Percentiles rank a stretch among this genome's conserved stretches.
Evolutionary conservation across 306 rosid genomes (phyloP).

Genomic region (Glycine tomentella): DNA sequence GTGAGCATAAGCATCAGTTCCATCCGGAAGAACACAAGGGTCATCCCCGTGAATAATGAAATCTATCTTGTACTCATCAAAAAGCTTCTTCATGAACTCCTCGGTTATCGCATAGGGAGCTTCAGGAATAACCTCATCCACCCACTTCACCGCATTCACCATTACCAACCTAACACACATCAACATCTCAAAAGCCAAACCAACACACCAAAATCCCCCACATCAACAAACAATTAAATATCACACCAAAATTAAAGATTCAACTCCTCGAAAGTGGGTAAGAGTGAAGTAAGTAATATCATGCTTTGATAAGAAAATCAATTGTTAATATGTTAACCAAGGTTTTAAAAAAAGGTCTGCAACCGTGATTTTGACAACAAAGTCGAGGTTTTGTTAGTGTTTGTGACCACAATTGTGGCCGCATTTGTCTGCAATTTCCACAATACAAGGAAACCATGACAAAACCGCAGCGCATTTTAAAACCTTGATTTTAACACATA

Average conservation of each 20-base stretch:
- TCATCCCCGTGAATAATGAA: slow-evolving; percentile 97
- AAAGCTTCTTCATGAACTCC: slow-evolving; percentile 90
- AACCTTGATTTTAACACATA: background rate
- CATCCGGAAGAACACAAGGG: slow-evolving; percentile 98
- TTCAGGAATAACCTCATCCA: slow-evolving; percentile 90
- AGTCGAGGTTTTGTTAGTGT: background rate
- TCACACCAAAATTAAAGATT: background rate
- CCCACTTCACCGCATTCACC: slow-evolving; percentile 99
- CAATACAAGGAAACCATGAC: background rate
- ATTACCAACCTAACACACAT: slow-evolving; percentile 48
- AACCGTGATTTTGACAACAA: background rate
- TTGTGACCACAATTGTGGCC: background rate
- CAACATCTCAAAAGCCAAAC: no score
- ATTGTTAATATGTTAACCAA: background rate
- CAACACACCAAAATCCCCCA: slow-evolving; percentile 18
- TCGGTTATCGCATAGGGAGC: slow-evolving; percentile 98
- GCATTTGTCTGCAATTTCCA: background rate
- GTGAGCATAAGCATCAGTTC: slow-evolving; percentile 94
- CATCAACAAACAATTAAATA: background rate
- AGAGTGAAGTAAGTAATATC: background rate
- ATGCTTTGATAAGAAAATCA: background rate
- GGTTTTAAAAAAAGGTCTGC: background rate
- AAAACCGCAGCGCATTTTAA: background rate
- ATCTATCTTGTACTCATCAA: slow-evolving; percentile 86
- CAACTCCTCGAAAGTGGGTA: background rate